A percentile compares a stretch with the other conserved stretches of the same genome.
phyloP scores from a whole-genome alignment of 1,284 basidiomycete species.

The Leccinum subfulvum region DNA sequence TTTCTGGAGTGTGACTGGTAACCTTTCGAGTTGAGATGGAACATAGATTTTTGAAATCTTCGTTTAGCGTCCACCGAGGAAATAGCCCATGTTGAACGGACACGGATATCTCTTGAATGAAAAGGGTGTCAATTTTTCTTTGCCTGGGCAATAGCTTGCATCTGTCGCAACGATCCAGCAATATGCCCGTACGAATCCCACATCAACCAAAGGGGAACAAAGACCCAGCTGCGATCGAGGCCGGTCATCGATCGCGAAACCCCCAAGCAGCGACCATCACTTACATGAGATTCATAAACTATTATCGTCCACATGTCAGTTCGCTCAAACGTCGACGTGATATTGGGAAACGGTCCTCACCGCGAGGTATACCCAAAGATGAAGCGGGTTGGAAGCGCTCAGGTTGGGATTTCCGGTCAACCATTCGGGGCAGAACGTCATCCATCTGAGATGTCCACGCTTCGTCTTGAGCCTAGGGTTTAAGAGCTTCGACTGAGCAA shows the following conservation, averaged over 20 bases:
- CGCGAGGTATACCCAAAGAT: slow-evolving; percentile 56
- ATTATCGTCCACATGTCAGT: not conserved
- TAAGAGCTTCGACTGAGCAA: not conserved
- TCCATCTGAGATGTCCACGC: slow-evolving; percentile 50
- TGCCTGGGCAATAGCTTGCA: slow-evolving; percentile 36
- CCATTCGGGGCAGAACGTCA: slow-evolving; percentile 87
- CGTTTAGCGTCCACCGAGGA: not conserved
- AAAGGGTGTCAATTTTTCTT: slow-evolving; percentile 36
- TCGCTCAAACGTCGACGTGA: slow-evolving; percentile 1
- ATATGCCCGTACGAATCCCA: slow-evolving; percentile 73
- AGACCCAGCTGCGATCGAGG: slow-evolving; percentile 62
- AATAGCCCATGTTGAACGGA: not conserved
- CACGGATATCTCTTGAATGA: not conserved
- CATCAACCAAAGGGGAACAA: slow-evolving; percentile 73
- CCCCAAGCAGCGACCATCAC: slow-evolving; percentile 26
- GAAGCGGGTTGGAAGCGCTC: slow-evolving; percentile 63
- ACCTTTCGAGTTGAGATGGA: not conserved
- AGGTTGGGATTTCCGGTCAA: slow-evolving; percentile 71
- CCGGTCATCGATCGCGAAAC: slow-evolving; percentile 14
- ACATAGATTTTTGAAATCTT: not conserved
- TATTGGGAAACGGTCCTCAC: slow-evolving; percentile 32
- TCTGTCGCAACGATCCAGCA: slow-evolving; percentile 51
- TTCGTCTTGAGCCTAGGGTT: not conserved
- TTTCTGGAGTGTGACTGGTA: not conserved
- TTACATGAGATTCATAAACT: slow-evolving; percentile 81